These are phyloP conservation scores for Saccharomyces hybrid DNA, from an alignment of 1,139 yeast species.

Conservation along the genomic window DNA sequence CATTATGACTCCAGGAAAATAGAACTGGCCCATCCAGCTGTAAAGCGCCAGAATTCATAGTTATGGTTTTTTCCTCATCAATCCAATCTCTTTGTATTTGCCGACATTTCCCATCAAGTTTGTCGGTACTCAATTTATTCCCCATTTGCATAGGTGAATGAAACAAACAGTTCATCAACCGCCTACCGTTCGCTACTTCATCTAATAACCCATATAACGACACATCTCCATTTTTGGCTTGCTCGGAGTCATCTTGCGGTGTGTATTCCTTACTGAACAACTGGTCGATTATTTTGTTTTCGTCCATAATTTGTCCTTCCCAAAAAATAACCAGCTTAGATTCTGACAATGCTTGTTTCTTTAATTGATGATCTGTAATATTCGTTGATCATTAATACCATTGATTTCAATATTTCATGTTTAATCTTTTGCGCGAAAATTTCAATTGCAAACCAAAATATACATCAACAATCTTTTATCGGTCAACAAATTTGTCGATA, in stretches of 20 bases:
- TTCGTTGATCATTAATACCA: not conserved
- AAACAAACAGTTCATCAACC: slow-evolving; percentile 17
- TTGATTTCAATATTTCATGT: not conserved
- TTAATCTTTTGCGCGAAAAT: slow-evolving; percentile 1
- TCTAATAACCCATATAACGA: slow-evolving; percentile 21
- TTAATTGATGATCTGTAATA: not conserved
- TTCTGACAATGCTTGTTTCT: not conserved
- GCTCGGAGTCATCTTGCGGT: not conserved
- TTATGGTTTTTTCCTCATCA: slow-evolving; percentile 16
- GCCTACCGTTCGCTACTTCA: slow-evolving; percentile 19
- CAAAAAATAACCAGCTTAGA: not conserved
- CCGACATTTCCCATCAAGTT: slow-evolving; percentile 6
- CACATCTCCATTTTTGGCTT: not conserved
- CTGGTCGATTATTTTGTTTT: not conserved
- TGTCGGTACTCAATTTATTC: not conserved
- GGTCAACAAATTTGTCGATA: not conserved
- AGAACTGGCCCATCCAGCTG: slow-evolving; percentile 20
- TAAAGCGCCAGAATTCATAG: slow-evolving; percentile 9
- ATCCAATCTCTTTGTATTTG: slow-evolving; percentile 18
- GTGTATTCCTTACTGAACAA: not conserved
- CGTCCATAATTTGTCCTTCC: not conserved
- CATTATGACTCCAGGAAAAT: slow-evolving; percentile 24
- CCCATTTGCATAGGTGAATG: slow-evolving; percentile 3
- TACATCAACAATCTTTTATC: not conserved
- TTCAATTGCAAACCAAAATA: not conserved